These are phyloP conservation scores for Cucurbita pepo DNA, from an alignment of 306 rosid genomes.

Conservation along the genomic window DNA sequence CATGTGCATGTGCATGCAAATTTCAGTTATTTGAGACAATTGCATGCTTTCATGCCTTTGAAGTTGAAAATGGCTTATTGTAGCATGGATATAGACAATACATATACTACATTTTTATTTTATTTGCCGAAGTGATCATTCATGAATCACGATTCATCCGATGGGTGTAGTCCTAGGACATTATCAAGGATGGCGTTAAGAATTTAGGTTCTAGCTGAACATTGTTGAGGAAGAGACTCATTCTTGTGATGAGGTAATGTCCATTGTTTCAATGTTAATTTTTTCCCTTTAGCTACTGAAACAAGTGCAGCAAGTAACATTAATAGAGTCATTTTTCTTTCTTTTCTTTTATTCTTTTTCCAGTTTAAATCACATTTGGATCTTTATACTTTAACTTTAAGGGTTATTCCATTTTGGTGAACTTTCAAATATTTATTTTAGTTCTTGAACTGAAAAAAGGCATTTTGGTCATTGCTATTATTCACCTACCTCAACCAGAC, in stretches of 20 bases:
- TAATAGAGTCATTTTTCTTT: background rate
- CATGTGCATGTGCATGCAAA: background rate
- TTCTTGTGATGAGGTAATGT: background rate
- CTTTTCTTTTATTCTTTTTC: no score
- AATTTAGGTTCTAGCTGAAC: background rate
- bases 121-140: background rate
- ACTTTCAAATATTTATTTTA: background rate
- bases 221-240: background rate
- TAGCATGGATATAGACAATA: background rate
- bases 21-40: background rate
- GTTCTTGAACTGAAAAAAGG: background rate
- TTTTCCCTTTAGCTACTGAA: background rate
- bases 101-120: background rate
- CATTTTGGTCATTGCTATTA: background rate
- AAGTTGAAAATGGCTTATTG: background rate
- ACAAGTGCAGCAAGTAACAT: background rate
- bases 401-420: background rate
- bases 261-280: background rate
- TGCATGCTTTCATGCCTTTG: background rate
- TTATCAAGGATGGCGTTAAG: background rate
- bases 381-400: background rate
- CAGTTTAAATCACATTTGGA: background rate
- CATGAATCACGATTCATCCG: background rate
- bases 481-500: background rate
- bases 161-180: background rate